These are phyloP conservation scores for Gautieria morchelliformis DNA, from an alignment of 768 basidiomycete genomes.

Conservation along the genomic window DNA sequence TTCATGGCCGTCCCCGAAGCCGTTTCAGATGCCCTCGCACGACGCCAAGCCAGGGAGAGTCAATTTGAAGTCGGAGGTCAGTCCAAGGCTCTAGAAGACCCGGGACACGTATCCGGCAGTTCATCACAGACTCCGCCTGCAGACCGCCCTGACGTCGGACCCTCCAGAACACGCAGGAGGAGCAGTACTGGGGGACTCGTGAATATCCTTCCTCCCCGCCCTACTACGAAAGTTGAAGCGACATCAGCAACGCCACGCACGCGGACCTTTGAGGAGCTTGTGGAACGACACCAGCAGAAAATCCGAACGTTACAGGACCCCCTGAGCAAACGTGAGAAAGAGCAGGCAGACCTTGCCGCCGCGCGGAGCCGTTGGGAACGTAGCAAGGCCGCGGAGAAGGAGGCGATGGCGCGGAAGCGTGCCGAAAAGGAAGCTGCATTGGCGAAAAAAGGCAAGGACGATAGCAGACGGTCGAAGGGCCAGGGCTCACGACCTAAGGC, in stretches of 20 bases:
- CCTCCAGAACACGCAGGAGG: background rate
- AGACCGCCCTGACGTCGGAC: background rate
- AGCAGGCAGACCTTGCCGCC: conserved; percentile 64
- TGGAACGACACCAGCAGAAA: conserved; percentile 77
- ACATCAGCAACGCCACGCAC: conserved; percentile 43
- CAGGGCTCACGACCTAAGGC: background rate
- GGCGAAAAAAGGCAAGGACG: conserved; percentile 27
- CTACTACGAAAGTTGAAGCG: conserved; percentile 10
- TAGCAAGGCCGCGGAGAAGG: conserved; percentile 62
- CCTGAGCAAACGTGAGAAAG: conserved; percentile 69
- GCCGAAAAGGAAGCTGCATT: conserved; percentile 53
- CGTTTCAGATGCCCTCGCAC: conserved; percentile 63
- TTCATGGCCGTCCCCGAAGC: conserved; percentile 56
- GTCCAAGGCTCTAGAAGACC: background rate
- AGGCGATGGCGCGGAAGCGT: conserved; percentile 62
- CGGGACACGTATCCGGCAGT: background rate
- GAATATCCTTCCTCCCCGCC: conserved; percentile 36
- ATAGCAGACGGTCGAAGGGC: conserved; percentile 20
- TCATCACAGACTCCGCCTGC: background rate
- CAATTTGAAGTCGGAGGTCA: conserved; percentile 36
- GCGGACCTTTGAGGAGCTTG: conserved; percentile 80
- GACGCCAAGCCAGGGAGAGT: conserved; percentile 65
- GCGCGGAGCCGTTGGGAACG: conserved; percentile 79
- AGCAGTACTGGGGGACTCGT: conserved; percentile 19
- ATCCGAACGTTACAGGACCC: conserved; percentile 76